These are phyloP conservation scores for Pholiota adiposa DNA, from an alignment of 1,284 basidiomycete species.

Conservation along the genomic window DNA sequence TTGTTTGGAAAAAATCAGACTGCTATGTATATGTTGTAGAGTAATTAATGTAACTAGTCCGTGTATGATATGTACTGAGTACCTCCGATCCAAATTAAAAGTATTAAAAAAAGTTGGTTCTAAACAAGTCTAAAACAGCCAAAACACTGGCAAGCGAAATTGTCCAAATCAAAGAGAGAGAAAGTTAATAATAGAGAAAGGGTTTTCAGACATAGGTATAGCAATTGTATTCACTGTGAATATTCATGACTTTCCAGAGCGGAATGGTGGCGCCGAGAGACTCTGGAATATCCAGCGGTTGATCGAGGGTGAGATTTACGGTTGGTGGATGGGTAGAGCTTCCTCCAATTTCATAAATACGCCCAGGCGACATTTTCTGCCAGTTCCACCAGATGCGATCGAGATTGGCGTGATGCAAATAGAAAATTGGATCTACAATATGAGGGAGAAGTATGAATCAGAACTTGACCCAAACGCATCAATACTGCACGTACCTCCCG, in stretches of 20 bases:
- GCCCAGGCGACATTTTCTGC: slow-evolving; percentile 28
- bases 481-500: slow-evolving; percentile 17
- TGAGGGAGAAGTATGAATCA: not conserved
- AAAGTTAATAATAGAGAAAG: no score
- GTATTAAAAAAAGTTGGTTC: no score
- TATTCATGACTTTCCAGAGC: slow-evolving; percentile 34
- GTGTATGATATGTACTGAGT: no score
- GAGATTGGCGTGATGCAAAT: slow-evolving; percentile 41
- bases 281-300: slow-evolving; percentile 20
- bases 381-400: slow-evolving; percentile 44
- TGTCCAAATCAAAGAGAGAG: no score
- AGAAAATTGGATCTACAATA: slow-evolving; percentile 44
- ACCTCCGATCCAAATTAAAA: no score
- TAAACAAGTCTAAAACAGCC: no score
- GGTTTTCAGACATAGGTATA: slow-evolving; percentile 33
- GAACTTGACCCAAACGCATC: slow-evolving; percentile 9
- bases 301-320: slow-evolving; percentile 27
- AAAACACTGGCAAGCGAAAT: no score
- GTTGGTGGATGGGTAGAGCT: slow-evolving; percentile 17
- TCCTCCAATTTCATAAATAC: slow-evolving; percentile 38
- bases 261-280: slow-evolving; percentile 21
- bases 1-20: no score
- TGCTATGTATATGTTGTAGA: no score
- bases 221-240: slow-evolving; percentile 24
- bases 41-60: no score